These are phyloP conservation scores for Globisporangium uncinulatum DNA, from an alignment of 352 stramenopile genomes.

Conservation along the genomic window DNA sequence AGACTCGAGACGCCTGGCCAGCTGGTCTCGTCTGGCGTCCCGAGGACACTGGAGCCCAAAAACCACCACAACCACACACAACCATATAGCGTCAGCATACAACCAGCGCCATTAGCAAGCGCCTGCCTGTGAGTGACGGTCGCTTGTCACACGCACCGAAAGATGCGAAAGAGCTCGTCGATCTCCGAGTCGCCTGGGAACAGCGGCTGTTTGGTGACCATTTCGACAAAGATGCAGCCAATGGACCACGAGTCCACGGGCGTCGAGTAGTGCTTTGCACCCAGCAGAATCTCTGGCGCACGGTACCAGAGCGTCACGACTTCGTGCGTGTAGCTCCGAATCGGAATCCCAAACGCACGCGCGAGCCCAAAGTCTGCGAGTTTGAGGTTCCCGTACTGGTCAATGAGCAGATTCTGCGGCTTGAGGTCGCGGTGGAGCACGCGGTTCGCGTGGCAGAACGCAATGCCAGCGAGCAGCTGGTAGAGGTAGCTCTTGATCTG, in stretches of 20 bases:
- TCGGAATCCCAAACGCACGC: constrained; percentile 80
- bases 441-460: constrained; percentile 94
- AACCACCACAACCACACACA: neutral
- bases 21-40: constrained; percentile 94
- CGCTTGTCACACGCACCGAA: constrained; percentile 44
- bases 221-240: constrained; percentile 93
- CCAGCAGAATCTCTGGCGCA: constrained; percentile 92
- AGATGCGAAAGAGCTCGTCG: constrained; percentile 99
- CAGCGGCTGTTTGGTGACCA: constrained; percentile 88
- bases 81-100: too few relatives aligned
- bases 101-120: too few relatives aligned
- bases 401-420: constrained; percentile 94
- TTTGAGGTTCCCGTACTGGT: constrained; percentile 86
- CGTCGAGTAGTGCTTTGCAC: constrained; percentile 91
- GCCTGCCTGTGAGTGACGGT: neutral
- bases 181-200: constrained; percentile 97
- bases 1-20: constrained; percentile 97
- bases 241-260: constrained; percentile 92
- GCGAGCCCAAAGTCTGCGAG: constrained; percentile 92
- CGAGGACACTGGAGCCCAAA: constrained; percentile 66
- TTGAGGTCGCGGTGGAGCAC: constrained; percentile 98
- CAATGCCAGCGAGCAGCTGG: constrained; percentile 77
- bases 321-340: constrained; percentile 91
- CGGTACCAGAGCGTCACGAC: constrained; percentile 97
- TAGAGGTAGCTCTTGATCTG: constrained; percentile 86